Evolutionary conservation across 805 yeast species (phyloP).

Genomic region (Candida jianshihensis): DNA sequence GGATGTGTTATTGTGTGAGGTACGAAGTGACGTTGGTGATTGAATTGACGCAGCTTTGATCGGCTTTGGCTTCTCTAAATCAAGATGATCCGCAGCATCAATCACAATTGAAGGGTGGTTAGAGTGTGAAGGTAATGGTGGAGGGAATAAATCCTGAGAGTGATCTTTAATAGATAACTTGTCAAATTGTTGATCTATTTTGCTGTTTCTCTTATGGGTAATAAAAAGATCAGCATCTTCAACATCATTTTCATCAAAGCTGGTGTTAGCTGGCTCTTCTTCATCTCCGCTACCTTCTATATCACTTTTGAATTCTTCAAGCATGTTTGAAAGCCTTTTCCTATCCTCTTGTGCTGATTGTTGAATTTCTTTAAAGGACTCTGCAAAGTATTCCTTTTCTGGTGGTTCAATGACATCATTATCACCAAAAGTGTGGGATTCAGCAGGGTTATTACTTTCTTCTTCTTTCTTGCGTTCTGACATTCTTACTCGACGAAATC

Average conservation of each 20-base stretch:
- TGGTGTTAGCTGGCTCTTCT: not conserved
- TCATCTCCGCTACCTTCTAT: slow-evolving; percentile 1
- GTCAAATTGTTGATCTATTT: too few species aligned
- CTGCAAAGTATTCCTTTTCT: not conserved
- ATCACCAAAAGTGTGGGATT: not conserved
- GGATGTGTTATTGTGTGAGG: not conserved
- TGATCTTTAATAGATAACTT: too few species aligned
- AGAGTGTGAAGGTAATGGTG: too few species aligned
- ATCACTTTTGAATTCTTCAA: slow-evolving; percentile 2
- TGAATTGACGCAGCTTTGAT: too few species aligned
- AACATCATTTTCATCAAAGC: slow-evolving; percentile 3
- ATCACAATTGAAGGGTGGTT: too few species aligned
- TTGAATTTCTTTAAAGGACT: slow-evolving; percentile 1
- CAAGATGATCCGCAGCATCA: too few species aligned
- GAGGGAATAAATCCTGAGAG: too few species aligned
- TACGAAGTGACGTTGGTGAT: not conserved
- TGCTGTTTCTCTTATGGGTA: slow-evolving; percentile 3
- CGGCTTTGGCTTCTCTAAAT: not conserved
- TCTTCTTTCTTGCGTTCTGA: not conserved
- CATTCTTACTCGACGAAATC: too few species aligned
- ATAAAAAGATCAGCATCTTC: slow-evolving; percentile 12
- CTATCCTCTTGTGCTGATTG: slow-evolving; percentile 3
- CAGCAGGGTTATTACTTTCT: not conserved
- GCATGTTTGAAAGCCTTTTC: slow-evolving; percentile 3
- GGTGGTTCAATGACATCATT: not conserved